These are phyloP conservation scores for Sordariomycetes sp. DNA, from an alignment of 2,329 filamentous ascomycete genomes.

Conservation along the genomic window DNA sequence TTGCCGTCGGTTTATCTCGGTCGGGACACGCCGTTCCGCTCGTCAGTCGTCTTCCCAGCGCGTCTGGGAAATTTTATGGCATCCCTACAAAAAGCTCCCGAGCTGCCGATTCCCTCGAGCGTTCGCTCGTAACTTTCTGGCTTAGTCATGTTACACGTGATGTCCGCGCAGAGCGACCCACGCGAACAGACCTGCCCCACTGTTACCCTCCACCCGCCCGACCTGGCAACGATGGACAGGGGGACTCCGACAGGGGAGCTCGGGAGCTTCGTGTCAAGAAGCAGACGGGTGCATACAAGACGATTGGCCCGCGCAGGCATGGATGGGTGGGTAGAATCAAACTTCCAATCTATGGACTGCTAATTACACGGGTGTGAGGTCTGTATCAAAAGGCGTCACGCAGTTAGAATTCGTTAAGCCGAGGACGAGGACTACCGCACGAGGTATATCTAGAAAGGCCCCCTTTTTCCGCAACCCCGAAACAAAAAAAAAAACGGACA, in stretches of 20 bases:
- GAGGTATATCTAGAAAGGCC: slow-evolving; percentile 26
- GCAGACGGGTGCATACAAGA: no score
- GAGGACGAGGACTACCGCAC: slow-evolving; percentile 9
- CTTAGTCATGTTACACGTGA: no score
- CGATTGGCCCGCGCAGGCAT: not conserved
- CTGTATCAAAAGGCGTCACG: slow-evolving; percentile 7
- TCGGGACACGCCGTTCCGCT: not conserved
- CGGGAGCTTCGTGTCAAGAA: no score
- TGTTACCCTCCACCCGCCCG: no score
- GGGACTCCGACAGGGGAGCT: not conserved
- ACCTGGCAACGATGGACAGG: not conserved
- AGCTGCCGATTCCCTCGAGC: no score
- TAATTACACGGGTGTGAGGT: slow-evolving; percentile 6
- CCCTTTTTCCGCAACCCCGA: slow-evolving; percentile 12
- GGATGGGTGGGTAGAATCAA: not conserved
- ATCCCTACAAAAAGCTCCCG: no score
- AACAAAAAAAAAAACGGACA: slow-evolving; percentile 9
- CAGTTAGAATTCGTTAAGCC: slow-evolving; percentile 7
- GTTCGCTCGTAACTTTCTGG: no score
- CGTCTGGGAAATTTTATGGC: not conserved
- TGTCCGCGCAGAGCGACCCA: no score
- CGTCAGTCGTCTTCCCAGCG: not conserved
- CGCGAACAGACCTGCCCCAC: no score
- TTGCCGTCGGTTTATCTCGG: not conserved
- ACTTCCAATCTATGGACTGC: slow-evolving; percentile 5